A percentile compares a stretch with the other conserved stretches of the same genome.
Evolutionary conservation across 1,139 yeast genomes (phyloP).

Genomic region (Sporopachydermia cereana): DNA sequence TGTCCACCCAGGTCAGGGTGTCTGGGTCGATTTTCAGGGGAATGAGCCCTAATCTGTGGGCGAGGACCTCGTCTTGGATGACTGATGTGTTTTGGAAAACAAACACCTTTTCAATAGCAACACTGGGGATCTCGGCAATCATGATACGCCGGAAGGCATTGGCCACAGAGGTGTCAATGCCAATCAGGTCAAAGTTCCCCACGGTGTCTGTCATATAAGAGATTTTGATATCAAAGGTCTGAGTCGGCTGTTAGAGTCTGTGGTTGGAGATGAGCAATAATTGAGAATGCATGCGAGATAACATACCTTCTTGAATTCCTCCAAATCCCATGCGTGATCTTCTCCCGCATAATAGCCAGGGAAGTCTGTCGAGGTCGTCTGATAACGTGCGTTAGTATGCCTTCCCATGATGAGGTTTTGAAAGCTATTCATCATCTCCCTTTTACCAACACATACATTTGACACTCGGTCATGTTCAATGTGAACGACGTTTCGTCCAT

Average conservation of each 20-base stretch:
- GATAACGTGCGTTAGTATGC: slow-evolving; percentile 6
- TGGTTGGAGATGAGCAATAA: neutral
- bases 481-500: slow-evolving; percentile 51
- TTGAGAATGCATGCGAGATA: neutral
- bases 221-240: slow-evolving; percentile 56
- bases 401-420: neutral
- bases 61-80: slow-evolving; percentile 91
- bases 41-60: slow-evolving; percentile 86
- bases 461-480: slow-evolving; percentile 88
- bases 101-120: slow-evolving; percentile 87
- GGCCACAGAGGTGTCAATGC: slow-evolving; percentile 84
- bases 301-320: slow-evolving; percentile 48
- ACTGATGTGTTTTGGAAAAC: slow-evolving; percentile 91
- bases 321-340: slow-evolving; percentile 75
- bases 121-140: slow-evolving; percentile 93
- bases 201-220: slow-evolving; percentile 51
- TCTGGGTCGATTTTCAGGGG: slow-evolving; percentile 95
- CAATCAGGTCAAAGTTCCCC: slow-evolving; percentile 78
- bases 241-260: slow-evolving; percentile 6
- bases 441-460: slow-evolving; percentile 29
- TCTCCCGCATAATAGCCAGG: slow-evolving; percentile 67
- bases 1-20: slow-evolving; percentile 64
- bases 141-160: slow-evolving; percentile 95
- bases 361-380: slow-evolving; percentile 70
- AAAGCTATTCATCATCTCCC: neutral